Evolutionary conservation across 2,329 filamentous ascomycete genomes (phyloP).

Genomic region (Aspergillus pseudoviridinutans): DNA sequence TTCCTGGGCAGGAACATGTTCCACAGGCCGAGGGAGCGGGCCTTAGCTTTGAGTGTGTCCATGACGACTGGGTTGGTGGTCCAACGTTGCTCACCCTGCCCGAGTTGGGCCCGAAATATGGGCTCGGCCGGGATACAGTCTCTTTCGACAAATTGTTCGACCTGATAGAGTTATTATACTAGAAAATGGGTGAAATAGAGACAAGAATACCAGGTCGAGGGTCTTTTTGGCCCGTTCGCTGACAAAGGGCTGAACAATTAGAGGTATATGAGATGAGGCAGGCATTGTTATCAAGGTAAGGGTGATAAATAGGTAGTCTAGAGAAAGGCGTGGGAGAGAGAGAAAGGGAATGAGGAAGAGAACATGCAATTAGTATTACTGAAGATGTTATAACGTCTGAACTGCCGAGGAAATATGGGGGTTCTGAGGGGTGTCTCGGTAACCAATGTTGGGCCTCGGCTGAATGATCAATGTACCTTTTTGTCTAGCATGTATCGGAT

Average conservation of each 20-base stretch:
- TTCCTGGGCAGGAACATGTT: slow-evolving; percentile 97
- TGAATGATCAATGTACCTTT: no score
- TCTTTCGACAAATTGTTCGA: slow-evolving; percentile 95
- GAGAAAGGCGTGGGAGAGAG: no score
- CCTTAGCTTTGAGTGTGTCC: slow-evolving; percentile 84
- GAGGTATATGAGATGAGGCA: slow-evolving; percentile 51
- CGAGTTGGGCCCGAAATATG: slow-evolving; percentile 75
- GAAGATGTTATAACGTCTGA: no score
- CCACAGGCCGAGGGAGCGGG: slow-evolving; percentile 81
- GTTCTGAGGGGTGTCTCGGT: no score
- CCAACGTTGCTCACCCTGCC: slow-evolving; percentile 73
- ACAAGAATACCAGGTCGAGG: slow-evolving; percentile 61
- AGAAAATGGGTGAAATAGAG: neutral
- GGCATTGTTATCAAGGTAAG: slow-evolving; percentile 39
- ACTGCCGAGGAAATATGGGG: no score
- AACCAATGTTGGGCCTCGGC: no score
- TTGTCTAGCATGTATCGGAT: no score
- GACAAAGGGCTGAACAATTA: slow-evolving; percentile 60
- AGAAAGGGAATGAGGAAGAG: no score
- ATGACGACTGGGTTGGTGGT: slow-evolving; percentile 72
- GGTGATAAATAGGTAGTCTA: no score
- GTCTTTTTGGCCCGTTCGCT: slow-evolving; percentile 81
- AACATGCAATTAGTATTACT: no score
- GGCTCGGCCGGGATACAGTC: slow-evolving; percentile 86
- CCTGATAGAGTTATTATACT: slow-evolving; percentile 39